Evolutionary conservation across 2,329 filamentous ascomycete genomes (phyloP), one percentile per base, ranked within the genome.

Genomic region (Achaetomium macrosporum): DNA sequence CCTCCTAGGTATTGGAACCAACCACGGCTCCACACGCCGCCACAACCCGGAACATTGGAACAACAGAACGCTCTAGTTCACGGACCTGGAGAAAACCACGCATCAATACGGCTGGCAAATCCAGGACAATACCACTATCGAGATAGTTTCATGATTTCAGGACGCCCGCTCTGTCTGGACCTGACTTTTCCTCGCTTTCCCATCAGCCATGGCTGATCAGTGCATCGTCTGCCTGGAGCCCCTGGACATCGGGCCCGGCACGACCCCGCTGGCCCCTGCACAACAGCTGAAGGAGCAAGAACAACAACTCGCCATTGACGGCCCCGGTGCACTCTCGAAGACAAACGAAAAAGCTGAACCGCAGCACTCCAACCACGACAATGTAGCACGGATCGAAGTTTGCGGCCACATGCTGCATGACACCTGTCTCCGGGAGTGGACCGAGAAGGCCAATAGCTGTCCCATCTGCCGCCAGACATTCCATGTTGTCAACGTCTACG

Each of bases 391-490:
- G 51, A 79, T 85, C 46, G 76, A 83, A 55, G 85, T 90, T 43
- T 99, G 93, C 71, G 88, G 89, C 54, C 95, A 99, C 75, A 81
- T 91, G 62, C 77, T 99, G 62, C 93, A 99, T 73, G 86, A 99
- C 73, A 84, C 87, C 48, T 99, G 93, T 70, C 79, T 99, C 61
- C 87, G 87, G 63, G 89, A 90, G 62, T 99, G 93, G 93, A 90
- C 92, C 42, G 89, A 95, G 71, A 87, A 95, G 69, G 92, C 93
- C 59, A 99, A 97, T 72, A 96, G 91, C 68, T 99, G 93, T 70
- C 93, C 93, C 42, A 96, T 99, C 69, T 99, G 93, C 72, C 88
- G 93, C 61, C 87, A 89, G 64, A 83, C 81, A 58, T 97, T 99
- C 75, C 92, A 97, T 71, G 74, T 86, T 63, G 91, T 99, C 60